Evolutionary conservation across 2,329 filamentous ascomycete species (phyloP).

Genomic region (Aspergillus sp.): DNA sequence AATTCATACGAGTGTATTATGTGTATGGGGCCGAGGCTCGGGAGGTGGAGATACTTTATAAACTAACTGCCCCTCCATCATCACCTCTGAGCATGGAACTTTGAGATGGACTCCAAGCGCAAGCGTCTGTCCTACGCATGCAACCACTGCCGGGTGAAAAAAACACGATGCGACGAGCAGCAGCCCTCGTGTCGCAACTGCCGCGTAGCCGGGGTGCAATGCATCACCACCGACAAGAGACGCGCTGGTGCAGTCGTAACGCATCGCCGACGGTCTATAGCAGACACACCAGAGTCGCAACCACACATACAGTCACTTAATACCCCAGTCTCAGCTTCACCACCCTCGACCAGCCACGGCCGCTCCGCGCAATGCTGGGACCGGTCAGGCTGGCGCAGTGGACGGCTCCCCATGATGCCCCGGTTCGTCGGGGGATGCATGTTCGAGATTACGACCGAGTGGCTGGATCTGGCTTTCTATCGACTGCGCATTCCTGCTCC

Average conservation of each 20-base stretch:
- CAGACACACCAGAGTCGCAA: background rate
- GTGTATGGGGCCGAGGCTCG: background rate
- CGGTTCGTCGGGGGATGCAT: background rate
- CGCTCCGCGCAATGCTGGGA: conserved; percentile 3
- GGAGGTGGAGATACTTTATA: too few relatives aligned
- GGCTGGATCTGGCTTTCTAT: conserved; percentile 6
- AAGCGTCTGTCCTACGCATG: conserved; percentile 1
- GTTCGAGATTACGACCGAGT: conserved; percentile 8
- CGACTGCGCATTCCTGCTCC: background rate
- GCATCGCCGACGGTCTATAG: background rate
- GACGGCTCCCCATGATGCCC: conserved; percentile 5
- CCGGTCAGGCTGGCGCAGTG: background rate
- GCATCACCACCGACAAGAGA: conserved; percentile 7
- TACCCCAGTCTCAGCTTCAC: background rate
- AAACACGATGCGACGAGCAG: conserved; percentile 5
- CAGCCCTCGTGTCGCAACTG: conserved; percentile 7
- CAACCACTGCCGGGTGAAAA: conserved; percentile 5
- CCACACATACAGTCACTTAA: background rate
- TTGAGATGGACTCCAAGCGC: background rate
- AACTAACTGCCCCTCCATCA: too few relatives aligned
- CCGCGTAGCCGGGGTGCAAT: background rate
- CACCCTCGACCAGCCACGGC: background rate
- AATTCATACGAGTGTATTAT: background rate
- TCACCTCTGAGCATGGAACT: too few relatives aligned
- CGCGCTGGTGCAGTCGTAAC: background rate